Evolutionary conservation across 1,139 yeast species (phyloP), one percentile per base, ranked within the genome.

Genomic region (Yamadazyma blattariae): DNA sequence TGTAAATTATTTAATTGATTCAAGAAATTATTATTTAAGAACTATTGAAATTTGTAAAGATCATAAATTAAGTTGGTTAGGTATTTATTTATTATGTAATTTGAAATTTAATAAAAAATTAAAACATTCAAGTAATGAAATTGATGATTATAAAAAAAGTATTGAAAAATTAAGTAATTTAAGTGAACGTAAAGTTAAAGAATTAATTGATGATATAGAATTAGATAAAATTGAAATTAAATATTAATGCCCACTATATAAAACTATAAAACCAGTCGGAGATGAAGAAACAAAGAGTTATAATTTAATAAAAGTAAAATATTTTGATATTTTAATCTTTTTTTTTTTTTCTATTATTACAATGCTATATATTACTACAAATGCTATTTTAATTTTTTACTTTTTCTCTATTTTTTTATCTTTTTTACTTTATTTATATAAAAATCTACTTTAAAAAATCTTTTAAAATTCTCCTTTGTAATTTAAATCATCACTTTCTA

Each of bases 51-150:
- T 90, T 31, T 82, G 87, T 47, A 85, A 83, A 28, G 67, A 68
- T 29, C 83, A 77, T 54, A 59, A 75, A 13, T 72, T 86, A 44
- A 84, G 87, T 16, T 89, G 96, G 96, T 62, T 79, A 37, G 95
- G 95, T 0, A 64, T 88, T 4, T 69, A 67, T 33, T 56, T 71
- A 3, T 59, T 77, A 9, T 29, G 51, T n/a, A 47, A 47, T 12
- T 42, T 50, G 24, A 46, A 45, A 8, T 50, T 63, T 34, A 47
- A 49, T 37, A 48, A 50, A 5, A 57, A 54, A 31, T 46, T 61
- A 29, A 40, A 40, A 14, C 48, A 50, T 32, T 42, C 49, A 16
- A 37, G 39, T 30, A 42, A 53, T 34, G 60, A 55, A 21, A 58
- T 59, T 13, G 44, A 42, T 19, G 43, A 43, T 15, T 65, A 46